Conservation (phyloP, 768 basidiomycete species). For the Mycena filopes region DNA sequence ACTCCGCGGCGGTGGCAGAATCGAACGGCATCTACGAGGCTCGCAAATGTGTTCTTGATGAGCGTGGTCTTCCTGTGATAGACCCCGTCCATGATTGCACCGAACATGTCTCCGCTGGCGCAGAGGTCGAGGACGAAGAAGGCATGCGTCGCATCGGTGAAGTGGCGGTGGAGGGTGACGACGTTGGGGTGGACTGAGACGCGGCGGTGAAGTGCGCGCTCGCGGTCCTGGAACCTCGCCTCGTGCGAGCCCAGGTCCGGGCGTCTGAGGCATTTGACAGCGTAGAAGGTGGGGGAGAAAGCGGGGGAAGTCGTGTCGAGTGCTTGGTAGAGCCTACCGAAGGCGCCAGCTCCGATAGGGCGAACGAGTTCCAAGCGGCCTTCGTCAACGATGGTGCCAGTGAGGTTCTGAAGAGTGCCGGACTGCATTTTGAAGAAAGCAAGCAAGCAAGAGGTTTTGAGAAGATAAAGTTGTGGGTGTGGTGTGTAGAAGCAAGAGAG, state of each 20-base stretch:
- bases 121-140: constrained; percentile 57
- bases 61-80: constrained; percentile 58
- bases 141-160: constrained; percentile 57
- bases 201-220: constrained; percentile 51
- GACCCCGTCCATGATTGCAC: constrained; percentile 51
- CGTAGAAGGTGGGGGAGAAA: constrained; percentile 34
- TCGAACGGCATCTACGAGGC: constrained; percentile 65
- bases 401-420: constrained; percentile 22
- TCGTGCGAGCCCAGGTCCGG: constrained; percentile 50
- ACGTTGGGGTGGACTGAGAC: constrained; percentile 53
- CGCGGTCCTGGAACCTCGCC: constrained; percentile 57
- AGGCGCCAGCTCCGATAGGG: constrained; percentile 32
- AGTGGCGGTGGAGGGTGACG: constrained; percentile 60
- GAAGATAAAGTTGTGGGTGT: neutral
- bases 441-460: neutral
- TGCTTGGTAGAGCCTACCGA: constrained; percentile 31
- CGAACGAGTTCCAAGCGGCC: constrained; percentile 22
- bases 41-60: constrained; percentile 61
- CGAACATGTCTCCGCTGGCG: constrained; percentile 57
- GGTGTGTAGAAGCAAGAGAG: constrained; percentile 12
- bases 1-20: constrained; percentile 64
- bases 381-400: constrained; percentile 18
- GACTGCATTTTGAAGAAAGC: constrained; percentile 8
- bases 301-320: constrained; percentile 10
- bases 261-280: constrained; percentile 66